These are phyloP conservation scores for Boletus rubroflammeus DNA, from an alignment of 768 basidiomycete species.

Conservation along the genomic window DNA sequence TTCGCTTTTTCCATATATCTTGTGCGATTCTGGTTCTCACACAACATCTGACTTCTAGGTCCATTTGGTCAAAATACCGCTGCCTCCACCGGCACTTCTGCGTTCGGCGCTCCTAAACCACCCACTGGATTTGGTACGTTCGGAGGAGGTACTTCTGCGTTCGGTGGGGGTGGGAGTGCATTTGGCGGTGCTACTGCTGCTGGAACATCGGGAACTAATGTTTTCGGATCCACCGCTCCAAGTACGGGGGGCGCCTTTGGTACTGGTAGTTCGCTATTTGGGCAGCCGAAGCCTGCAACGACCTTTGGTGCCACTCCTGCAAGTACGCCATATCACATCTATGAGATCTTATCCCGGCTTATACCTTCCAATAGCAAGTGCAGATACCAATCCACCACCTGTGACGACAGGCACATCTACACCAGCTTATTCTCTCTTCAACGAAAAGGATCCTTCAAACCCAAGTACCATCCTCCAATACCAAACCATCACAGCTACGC, in stretches of 20 bases:
- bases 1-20: constrained; percentile 2
- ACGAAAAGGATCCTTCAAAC: constrained; percentile 63
- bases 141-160: constrained; percentile 52
- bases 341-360: constrained; percentile 4
- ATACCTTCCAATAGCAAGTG: constrained; percentile 27
- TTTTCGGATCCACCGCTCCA: constrained; percentile 34
- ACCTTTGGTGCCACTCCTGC: constrained; percentile 42
- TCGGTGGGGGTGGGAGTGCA: constrained; percentile 42
- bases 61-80: constrained; percentile 41
- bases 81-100: constrained; percentile 35
- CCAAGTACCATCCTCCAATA: constrained; percentile 56
- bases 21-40: constrained; percentile 1
- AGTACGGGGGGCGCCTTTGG: constrained; percentile 41
- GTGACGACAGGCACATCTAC: constrained; percentile 69
- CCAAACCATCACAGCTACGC: constrained; percentile 80
- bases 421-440: constrained; percentile 54
- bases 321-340: constrained; percentile 19
- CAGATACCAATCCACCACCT: constrained; percentile 42
- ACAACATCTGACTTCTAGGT: constrained; percentile 25
- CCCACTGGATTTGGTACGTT: constrained; percentile 75
- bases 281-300: constrained; percentile 45
- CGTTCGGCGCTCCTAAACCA: constrained; percentile 70
- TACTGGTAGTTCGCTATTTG: constrained; percentile 52
- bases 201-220: constrained; percentile 30
- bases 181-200: constrained; percentile 37